Evolutionary conservation across 257 asterid genomes (phyloP).

Genomic region (Nicotiana paniculata): DNA sequence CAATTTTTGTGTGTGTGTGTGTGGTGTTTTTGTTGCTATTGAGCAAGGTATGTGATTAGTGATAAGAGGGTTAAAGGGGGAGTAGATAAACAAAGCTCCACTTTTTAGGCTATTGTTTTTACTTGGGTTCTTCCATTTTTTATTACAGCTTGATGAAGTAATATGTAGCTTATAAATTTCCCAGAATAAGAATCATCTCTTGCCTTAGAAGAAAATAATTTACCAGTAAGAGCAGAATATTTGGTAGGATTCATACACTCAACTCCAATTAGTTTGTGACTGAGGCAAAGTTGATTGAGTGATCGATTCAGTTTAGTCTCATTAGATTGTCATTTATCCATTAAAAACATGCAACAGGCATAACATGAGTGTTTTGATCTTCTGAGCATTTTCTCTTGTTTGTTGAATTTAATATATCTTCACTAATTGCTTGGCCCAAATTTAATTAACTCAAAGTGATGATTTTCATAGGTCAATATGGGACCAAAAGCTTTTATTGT

Average conservation of each 20-base stretch:
- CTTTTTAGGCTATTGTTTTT: not conserved
- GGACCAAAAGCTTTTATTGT: slow-evolving; percentile 30
- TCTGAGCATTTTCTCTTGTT: not conserved
- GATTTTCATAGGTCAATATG: slow-evolving; percentile 41
- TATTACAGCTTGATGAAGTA: not conserved
- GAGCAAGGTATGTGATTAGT: not conserved
- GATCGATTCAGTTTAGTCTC: too few relatives aligned
- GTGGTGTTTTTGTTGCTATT: not conserved
- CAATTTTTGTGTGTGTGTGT: not conserved
- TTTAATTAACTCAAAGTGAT: not conserved
- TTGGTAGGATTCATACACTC: not conserved
- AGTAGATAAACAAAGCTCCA: not conserved
- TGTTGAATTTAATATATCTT: not conserved
- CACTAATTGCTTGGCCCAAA: not conserved
- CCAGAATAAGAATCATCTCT: not conserved
- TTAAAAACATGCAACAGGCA: not conserved
- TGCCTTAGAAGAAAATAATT: not conserved
- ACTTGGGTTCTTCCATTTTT: not conserved
- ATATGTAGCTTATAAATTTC: not conserved
- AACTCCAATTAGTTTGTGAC: not conserved
- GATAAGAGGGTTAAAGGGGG: not conserved
- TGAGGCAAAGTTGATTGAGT: not conserved
- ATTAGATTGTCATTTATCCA: not conserved
- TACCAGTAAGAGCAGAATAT: not conserved
- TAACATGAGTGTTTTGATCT: not conserved